Conservation (phyloP, 2,329 filamentous ascomycete species). For the Didymella exigua region DNA sequence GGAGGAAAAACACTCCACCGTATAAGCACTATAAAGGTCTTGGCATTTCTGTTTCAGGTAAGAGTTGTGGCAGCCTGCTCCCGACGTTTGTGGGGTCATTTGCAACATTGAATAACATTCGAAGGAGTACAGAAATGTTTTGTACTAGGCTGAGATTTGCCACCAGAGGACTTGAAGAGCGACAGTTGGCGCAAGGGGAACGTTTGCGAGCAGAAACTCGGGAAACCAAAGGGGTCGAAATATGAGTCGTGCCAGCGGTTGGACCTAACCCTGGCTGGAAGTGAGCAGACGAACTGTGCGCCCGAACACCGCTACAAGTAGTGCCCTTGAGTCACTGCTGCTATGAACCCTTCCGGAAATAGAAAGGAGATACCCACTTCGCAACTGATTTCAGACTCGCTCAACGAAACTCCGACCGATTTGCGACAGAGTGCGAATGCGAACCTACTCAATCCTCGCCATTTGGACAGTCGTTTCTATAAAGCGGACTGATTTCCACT, state of each 20-base stretch:
- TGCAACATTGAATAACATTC: background rate
- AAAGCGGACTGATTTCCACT: conserved; percentile 48
- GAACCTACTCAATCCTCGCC: conserved; percentile 33
- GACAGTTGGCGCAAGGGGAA: background rate
- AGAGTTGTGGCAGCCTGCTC: conserved; percentile 1
- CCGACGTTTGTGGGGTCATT: conserved; percentile 1
- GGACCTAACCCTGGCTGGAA: background rate
- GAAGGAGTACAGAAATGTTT: background rate
- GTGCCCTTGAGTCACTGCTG: background rate
- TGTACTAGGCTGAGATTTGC: background rate
- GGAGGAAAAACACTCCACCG: conserved; percentile 24
- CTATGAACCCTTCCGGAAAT: background rate
- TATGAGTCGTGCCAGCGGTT: background rate
- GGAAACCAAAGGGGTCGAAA: background rate
- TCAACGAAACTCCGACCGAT: background rate
- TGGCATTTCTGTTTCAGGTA: conserved; percentile 22
- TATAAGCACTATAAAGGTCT: conserved; percentile 31
- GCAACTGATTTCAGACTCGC: background rate
- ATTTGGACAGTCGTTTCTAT: conserved; percentile 48
- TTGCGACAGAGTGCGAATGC: background rate
- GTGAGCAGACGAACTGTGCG: background rate
- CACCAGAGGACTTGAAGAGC: background rate
- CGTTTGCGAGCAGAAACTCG: background rate
- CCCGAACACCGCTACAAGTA: background rate
- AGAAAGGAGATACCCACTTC: background rate